These are phyloP conservation scores for Erodium maritimum DNA, from an alignment of 345 rosid species.

Conservation along the genomic window DNA sequence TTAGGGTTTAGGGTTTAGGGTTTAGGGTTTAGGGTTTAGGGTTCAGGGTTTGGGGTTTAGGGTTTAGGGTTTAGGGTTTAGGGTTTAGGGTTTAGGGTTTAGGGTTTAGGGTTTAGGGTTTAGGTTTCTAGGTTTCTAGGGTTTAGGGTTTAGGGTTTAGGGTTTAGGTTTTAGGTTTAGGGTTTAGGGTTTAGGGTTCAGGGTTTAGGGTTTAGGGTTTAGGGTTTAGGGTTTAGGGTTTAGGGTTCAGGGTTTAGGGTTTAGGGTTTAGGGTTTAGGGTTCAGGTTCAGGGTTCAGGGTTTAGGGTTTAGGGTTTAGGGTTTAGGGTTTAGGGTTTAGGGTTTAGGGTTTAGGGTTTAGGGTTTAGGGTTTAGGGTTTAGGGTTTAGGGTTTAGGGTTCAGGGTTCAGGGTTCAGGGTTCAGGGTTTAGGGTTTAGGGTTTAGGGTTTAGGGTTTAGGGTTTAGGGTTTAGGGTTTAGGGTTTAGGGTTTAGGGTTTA, in stretches of 20 bases:
- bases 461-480: slow-evolving; percentile 3
- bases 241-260: neutral
- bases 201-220: neutral
- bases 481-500: slow-evolving; percentile 1
- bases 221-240: too few relatives aligned
- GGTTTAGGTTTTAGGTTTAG: neutral
- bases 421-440: slow-evolving; percentile 4
- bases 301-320: slow-evolving; percentile 1
- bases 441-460: slow-evolving; percentile 5
- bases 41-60: slow-evolving; percentile 3
- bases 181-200: neutral
- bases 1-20: neutral
- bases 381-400: neutral
- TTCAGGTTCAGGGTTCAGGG: neutral
- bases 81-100: slow-evolving; percentile 6
- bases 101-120: slow-evolving; percentile 4
- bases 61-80: slow-evolving; percentile 4
- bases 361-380: too few relatives aligned
- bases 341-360: slow-evolving; percentile 1
- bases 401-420: slow-evolving; percentile 4
- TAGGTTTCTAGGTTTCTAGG: neutral
- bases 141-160: neutral
- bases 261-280: neutral
- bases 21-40: slow-evolving; percentile 7
- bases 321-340: neutral